Evolutionary conservation across 1,139 yeast genomes (phyloP), one percentile per base, ranked within the genome.

Genomic region (Yamadazyma triangularis): DNA sequence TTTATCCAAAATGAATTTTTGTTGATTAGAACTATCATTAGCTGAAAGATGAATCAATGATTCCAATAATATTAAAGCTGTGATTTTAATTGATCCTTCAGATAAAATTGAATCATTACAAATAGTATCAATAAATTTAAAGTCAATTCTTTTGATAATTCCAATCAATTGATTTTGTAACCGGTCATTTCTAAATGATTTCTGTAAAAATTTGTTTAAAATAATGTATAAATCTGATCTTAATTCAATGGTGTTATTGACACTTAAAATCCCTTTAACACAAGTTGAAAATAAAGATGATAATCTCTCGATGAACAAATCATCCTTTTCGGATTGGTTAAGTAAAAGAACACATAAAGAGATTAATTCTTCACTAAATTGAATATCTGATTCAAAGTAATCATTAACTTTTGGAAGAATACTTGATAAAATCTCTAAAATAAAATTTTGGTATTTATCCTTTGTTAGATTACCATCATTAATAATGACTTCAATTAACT

Each of bases 51-150:
- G 79, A 25, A 80, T 68, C 31, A 88, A 56, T 2, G 82, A 74
- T 43, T 87, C 95, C 40, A 91, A 57, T 11, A 89, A 60, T 13
- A 87, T 55, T 11, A 88, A 62, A 1, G 95, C 81, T 0, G 91
- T 79, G 10, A 88, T 70, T 42, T 94, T 70, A 2, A 83, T 73
- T 0, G 82, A 63, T 0, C 93, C 93, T 44, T 84, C 94, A 2
- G 93, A 88, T 35, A 77, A 70, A 11, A 86, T 72, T 0, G 93
- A 81, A 57, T 91, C 97, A 39, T 77, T 78, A 47, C 87, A 79
- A 21, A 87, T 67, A 2, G 73, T 69, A 23, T 77, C 81, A 24
- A 87, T 63, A 39, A 86, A 60, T 40, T 73, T 71, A 26, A 73
- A 78, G 36, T 82, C 88, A 12, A 78, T 62, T 7, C 79, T 61